Evolutionary conservation across 306 rosid species (phyloP), one percentile per base, ranked within the genome.

Genomic region (Abrus precatorius): DNA sequence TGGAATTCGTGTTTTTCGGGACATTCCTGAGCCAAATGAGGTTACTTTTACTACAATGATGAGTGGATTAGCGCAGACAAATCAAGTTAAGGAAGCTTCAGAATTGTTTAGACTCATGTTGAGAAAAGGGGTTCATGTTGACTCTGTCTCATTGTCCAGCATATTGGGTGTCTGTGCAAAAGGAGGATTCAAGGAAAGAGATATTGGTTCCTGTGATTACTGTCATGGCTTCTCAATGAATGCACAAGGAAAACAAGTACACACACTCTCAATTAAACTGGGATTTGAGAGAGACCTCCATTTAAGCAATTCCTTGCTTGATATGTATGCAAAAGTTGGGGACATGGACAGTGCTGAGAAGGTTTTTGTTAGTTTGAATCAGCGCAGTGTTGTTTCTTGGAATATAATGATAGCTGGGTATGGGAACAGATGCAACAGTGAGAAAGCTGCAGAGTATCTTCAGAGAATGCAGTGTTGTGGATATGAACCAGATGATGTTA

Each of bases 31-130:
- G 45, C 95, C 90, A 32, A 92, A 90, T 76, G 93, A 89, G 85
- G 94, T 92, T 82, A 85, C 95, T 61, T 91, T 92, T 83, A 92
- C 97, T 1, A 85, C 92, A 29, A 81, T 92, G 89, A 89, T 92
- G 89, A 78, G 86, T 56, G 95, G 92, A 2, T 85, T 92, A 59
- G 82, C 87, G 6, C 84, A 66, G 66, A 86, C 85, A 0, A 81
- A 84, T 72, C 84, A 84, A 57, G 88, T 82, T 4, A 33, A 29
- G 60, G 92, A 91, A 81, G 92, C 94, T 66, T 82, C 64, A 27
- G 84, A 85, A 29, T 76, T 86, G 89, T 89, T 89, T 71, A 84
- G 89, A 56, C 40, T 86, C 77, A 92, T 92, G 94, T 72, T 84
- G 74, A 85, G 92, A 82, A 91, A 84, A 73, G 87, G 88, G 59